Percentiles rank a stretch among this genome's conserved stretches.
phyloP scores from a whole-genome alignment of 495 filamentous ascomycete species.

The Penicillium longicatenatum region DNA sequence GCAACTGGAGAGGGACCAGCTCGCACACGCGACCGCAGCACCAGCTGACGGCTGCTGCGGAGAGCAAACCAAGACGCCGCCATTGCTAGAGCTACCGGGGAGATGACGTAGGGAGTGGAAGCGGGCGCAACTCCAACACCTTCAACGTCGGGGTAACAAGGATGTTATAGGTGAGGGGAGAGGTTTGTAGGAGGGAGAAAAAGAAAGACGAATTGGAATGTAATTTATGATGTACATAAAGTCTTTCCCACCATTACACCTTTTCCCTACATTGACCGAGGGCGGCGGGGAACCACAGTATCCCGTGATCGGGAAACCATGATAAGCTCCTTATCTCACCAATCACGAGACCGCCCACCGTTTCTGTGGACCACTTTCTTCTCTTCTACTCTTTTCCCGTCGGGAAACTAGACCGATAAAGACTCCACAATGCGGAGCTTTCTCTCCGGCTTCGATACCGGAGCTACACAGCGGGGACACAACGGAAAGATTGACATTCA shows the following conservation, averaged over 20 bases:
- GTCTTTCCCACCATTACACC: background rate
- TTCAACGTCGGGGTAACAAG: slow-evolving; percentile 1
- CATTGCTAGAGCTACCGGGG: slow-evolving; percentile 29
- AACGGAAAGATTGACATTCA: background rate
- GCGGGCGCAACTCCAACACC: slow-evolving; percentile 3
- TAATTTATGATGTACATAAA: background rate
- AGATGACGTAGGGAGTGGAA: slow-evolving; percentile 7
- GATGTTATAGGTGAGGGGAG: background rate
- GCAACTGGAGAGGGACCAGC: slow-evolving; percentile 31
- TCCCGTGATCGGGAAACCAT: slow-evolving; percentile 7
- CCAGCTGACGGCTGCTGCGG: slow-evolving; percentile 46
- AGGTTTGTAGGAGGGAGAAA: slow-evolving; percentile 2
- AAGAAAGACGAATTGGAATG: background rate
- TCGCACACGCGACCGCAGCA: slow-evolving; percentile 39
- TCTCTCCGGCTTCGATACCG: slow-evolving; percentile 5
- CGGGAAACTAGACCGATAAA: slow-evolving; percentile 23
- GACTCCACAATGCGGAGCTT: slow-evolving; percentile 6
- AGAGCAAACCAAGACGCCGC: slow-evolving; percentile 47
- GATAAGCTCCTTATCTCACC: slow-evolving; percentile 10
- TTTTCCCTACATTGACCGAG: slow-evolving; percentile 13
- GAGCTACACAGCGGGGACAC: background rate
- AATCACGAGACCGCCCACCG: background rate
- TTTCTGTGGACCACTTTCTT: slow-evolving; percentile 3
- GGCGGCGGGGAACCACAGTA: slow-evolving; percentile 2
- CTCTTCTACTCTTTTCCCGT: slow-evolving; percentile 7